Percentiles rank a stretch among this genome's conserved stretches.
phyloP scores from a whole-genome alignment of 495 filamentous ascomycete genomes.

The Corynascus novoguineensis region DNA sequence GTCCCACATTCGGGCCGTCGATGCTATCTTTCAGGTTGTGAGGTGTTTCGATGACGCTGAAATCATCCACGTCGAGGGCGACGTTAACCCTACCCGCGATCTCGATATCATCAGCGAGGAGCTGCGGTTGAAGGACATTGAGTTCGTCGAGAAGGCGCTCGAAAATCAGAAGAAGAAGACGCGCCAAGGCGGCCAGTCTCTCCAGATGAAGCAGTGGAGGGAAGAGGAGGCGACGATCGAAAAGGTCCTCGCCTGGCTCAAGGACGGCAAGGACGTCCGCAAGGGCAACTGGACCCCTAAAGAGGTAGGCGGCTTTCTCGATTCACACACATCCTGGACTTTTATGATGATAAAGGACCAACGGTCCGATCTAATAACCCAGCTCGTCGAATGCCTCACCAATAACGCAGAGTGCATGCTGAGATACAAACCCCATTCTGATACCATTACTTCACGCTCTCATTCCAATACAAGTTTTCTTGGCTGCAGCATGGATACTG shows the following conservation, averaged over 20 bases:
- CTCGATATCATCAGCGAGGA: constrained; percentile 96
- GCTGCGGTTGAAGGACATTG: constrained; percentile 95
- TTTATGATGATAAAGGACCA: constrained; percentile 98
- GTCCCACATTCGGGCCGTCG: constrained; percentile 97
- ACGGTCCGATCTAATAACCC: constrained; percentile 91
- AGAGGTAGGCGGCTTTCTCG: constrained; percentile 65
- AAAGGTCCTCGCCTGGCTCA: constrained; percentile 74
- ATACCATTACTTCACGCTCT: constrained; percentile 18
- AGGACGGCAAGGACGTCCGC: constrained; percentile 86
- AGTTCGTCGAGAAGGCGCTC: constrained; percentile 93
- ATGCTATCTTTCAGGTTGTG: constrained; percentile 99
- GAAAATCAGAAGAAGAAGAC: constrained; percentile 91
- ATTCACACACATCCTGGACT: constrained; percentile 16
- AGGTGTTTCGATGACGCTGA: constrained; percentile 99
- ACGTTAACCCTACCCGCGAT: constrained; percentile 92
- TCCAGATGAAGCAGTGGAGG: constrained; percentile 96
- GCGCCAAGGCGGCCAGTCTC: constrained; percentile 82
- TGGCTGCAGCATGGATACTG: constrained; percentile 27
- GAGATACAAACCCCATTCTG: constrained; percentile 66
- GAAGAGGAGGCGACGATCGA: constrained; percentile 92
- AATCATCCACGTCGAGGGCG: constrained; percentile 99
- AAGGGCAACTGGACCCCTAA: constrained; percentile 86
- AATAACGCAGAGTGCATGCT: constrained; percentile 66
- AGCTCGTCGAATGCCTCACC: constrained; percentile 92
- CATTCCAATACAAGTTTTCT: constrained; percentile 38